phyloP scores from a whole-genome alignment of 2,329 filamentous ascomycete species.

The Botryotinia convoluta region DNA sequence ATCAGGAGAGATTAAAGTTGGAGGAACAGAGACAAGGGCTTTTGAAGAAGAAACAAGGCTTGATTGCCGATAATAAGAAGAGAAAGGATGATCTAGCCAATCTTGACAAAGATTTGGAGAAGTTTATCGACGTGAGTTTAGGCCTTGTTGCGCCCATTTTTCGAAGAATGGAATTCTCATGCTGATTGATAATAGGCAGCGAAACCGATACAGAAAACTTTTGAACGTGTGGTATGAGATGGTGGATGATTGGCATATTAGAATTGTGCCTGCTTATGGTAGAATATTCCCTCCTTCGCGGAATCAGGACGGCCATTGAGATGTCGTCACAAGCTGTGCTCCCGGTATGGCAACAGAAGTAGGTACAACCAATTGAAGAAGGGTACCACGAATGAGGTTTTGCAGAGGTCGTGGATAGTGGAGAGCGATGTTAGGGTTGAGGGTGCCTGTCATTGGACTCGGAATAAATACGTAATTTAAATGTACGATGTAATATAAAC shows the following conservation, averaged over 20 bases:
- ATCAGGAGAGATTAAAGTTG: constrained; percentile 75
- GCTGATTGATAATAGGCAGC: constrained; percentile 57
- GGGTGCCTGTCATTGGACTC: neutral
- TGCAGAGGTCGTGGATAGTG: neutral
- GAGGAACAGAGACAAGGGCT: constrained; percentile 81
- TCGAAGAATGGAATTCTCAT: neutral
- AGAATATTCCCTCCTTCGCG: neutral
- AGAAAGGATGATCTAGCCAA: constrained; percentile 90
- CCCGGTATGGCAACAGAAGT: neutral
- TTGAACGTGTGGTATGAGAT: constrained; percentile 64
- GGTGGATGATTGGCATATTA: neutral
- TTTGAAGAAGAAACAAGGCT: constrained; percentile 66
- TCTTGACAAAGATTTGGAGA: constrained; percentile 87
- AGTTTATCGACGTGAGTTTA: constrained; percentile 76
- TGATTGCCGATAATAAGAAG: constrained; percentile 80
- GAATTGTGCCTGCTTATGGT: neutral
- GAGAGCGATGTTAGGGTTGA: neutral
- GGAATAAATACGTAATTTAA: neutral
- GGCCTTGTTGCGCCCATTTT: neutral
- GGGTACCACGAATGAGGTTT: neutral
- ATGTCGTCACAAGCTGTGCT: neutral
- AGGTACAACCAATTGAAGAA: too few species aligned
- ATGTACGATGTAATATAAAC: neutral
- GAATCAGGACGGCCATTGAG: neutral
- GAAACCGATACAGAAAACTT: constrained; percentile 82